Base-by-base conservation (phyloP, 129 eudicot species). In the Flaveria linearis region DNA sequence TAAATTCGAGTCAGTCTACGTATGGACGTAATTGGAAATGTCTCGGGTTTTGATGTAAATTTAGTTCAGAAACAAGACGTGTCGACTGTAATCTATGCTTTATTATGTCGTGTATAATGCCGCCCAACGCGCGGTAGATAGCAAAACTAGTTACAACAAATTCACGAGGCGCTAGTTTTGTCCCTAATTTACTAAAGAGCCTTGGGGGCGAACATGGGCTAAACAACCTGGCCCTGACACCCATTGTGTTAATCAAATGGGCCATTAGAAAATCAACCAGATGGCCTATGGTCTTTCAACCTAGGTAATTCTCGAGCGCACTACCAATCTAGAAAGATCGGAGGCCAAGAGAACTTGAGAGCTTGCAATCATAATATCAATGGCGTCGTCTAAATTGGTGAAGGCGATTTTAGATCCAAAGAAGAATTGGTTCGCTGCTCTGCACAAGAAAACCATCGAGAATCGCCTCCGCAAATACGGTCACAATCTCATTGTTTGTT, bases 381-480 rank as follows among this genome's bases (percentile, higher is more conserved):
- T 82, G 86, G 86, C 82, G 76, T 8, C 82, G 7, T 80, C 89
- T 20, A 75, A 82, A 33, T 73, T 82, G 76, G 66, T 85, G 61
- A 69, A 83, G 56, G 73, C 75, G 80, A 58, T 88, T 26, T 70
- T 81, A 74, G 72, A 90, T 82, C 96, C 96, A 3, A 33, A 56
- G 53, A 87, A 82, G 64, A 90, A 90, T 62, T 74, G 76, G 81
- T 68, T 90, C 55, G 96, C 96, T 5, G 85, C 82, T 12, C 53
- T 77, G 74, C 96, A 90, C 87, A 90, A 71, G 83, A 77, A 76
- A 69, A 64, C 90, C 28, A 50, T 90, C 39, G 76, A 81, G 9
- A 60, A 18, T n/a, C 89, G 92, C 67, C 91, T 89, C 72, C 76
- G 81, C 72, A 76, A 70, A 78, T 82, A 79, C 74, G 91, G 96